These are phyloP conservation scores for Cyclotella sp. DNA, from an alignment of 108 stramenopile species.

Conservation along the genomic window DNA sequence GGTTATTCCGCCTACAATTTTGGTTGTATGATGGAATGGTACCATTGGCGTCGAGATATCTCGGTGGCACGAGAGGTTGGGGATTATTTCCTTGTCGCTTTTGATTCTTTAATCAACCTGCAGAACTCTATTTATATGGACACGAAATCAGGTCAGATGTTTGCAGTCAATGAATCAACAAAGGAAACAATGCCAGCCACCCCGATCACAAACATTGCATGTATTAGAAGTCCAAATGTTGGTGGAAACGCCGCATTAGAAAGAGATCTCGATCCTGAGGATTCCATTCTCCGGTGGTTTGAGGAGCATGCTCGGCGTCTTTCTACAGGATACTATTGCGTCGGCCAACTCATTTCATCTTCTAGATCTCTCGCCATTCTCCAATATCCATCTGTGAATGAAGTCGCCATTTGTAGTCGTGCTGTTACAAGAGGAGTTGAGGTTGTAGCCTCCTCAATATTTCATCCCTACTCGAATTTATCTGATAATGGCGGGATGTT, in stretches of 20 bases:
- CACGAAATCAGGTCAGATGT: slow-evolving; percentile 5
- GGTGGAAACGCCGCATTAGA: not conserved
- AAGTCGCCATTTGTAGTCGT: slow-evolving; percentile 37
- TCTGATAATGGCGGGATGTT: slow-evolving; percentile 25
- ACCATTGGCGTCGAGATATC: not conserved
- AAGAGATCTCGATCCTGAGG: slow-evolving; percentile 13
- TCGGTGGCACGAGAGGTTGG: not conserved
- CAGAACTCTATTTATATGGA: slow-evolving; percentile 9
- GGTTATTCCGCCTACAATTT: slow-evolving; percentile 55
- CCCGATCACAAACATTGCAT: not conserved
- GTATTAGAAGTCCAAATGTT: not conserved
- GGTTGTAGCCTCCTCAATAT: slow-evolving; percentile 59
- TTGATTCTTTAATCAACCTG: not conserved
- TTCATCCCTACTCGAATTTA: slow-evolving; percentile 18
- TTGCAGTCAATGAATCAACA: not conserved
- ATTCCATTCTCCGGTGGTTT: slow-evolving; percentile 57
- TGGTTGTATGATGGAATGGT: slow-evolving; percentile 22
- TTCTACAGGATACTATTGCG: slow-evolving; percentile 18
- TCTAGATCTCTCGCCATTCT: slow-evolving; percentile 25
- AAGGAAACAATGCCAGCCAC: not conserved
- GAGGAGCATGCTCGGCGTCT: slow-evolving; percentile 56
- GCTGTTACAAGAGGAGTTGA: slow-evolving; percentile 67
- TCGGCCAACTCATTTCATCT: slow-evolving; percentile 1
- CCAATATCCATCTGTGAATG: slow-evolving; percentile 22
- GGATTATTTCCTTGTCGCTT: slow-evolving; percentile 1